Evolutionary conservation across 352 stramenopile species (phyloP), one percentile per base, ranked within the genome.

Genomic region (Vaucheria bursata): DNA sequence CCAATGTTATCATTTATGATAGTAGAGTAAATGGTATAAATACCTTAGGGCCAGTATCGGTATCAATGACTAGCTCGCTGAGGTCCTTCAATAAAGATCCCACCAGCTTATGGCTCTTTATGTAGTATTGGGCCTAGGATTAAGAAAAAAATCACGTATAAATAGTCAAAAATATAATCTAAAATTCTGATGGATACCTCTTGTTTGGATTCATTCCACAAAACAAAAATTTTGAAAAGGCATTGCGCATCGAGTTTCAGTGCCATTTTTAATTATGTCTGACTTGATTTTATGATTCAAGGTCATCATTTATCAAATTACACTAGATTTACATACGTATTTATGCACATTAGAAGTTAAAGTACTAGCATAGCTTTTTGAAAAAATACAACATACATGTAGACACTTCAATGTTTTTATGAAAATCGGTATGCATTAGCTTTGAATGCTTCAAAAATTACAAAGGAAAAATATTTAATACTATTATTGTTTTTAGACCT

Each of bases 31-130:
- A n/a, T n/a, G n/a, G n/a, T n/a, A n/a, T n/a, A n/a, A n/a, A n/a
- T n/a, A n/a, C n/a, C n/a, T n/a, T n/a, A n/a, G n/a, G n/a, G n/a
- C n/a, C n/a, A n/a, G n/a, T n/a, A n/a, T n/a, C n/a, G n/a, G n/a
- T n/a, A n/a, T n/a, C n/a, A n/a, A n/a, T n/a, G n/a, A n/a, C 64
- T 71, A 8, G 8, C 64, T 8, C 31, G 18, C 66, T 34, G 18
- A 78, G 59, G 49, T 79, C 74, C 38, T 79, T 79, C 59, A 52
- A 67, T 1, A 79, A 69, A 8, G 74, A 40, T 12, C 45, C 64
- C 37, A 64, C 74, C 52, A 49, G 40, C 38, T 64, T n/a, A 37
- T 69, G 66, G 34, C 74, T 79, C 66, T 79, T 79, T n/a, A 79
- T 79, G 74, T 79, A 79, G 74, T 77, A 79, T 25, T 59, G 45